A percentile compares a stretch with the other conserved stretches of the same genome.
Evolutionary conservation across 108 stramenopile species (phyloP).

Genomic region (Cyclotella kingstonii): DNA sequence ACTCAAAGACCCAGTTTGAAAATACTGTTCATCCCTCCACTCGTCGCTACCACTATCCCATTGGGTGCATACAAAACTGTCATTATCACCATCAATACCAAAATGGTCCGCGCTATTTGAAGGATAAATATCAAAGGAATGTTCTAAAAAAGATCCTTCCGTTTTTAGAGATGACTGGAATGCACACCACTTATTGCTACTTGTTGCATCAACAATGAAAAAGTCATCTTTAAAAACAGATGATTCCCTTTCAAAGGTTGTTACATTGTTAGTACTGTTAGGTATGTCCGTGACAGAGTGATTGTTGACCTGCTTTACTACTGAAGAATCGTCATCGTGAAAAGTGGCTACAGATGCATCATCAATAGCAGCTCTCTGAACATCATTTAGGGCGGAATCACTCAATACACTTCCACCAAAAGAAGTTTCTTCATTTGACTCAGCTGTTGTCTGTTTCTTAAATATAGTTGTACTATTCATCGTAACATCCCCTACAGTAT

Average conservation of each 20-base stretch:
- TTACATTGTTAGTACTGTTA: no score
- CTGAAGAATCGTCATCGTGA: conserved; percentile 13
- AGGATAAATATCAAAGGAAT: conserved; percentile 14
- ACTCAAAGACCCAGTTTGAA: neutral
- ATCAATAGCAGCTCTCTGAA: conserved; percentile 32
- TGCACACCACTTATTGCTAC: conserved; percentile 21
- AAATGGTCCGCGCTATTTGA: neutral
- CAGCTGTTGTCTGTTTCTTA: neutral
- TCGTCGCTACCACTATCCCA: conserved; percentile 22
- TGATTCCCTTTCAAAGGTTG: no score
- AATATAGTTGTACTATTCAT: neutral
- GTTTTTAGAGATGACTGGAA: conserved; percentile 10
- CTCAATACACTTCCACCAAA: conserved; percentile 15
- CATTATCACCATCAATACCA: no score
- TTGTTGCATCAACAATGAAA: conserved; percentile 26
- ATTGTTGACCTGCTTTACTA: neutral
- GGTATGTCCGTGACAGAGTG: neutral
- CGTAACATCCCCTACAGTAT: neutral
- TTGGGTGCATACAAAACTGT: neutral
- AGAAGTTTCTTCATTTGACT: neutral
- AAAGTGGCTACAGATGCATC: conserved; percentile 24
- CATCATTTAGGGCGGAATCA: conserved; percentile 40
- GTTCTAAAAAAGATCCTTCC: neutral
- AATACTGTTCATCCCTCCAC: neutral
- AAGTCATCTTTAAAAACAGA: conserved; percentile 13